These are phyloP conservation scores for Ascochyta rabiei DNA, from an alignment of 2,329 filamentous ascomycete genomes.

Conservation along the genomic window DNA sequence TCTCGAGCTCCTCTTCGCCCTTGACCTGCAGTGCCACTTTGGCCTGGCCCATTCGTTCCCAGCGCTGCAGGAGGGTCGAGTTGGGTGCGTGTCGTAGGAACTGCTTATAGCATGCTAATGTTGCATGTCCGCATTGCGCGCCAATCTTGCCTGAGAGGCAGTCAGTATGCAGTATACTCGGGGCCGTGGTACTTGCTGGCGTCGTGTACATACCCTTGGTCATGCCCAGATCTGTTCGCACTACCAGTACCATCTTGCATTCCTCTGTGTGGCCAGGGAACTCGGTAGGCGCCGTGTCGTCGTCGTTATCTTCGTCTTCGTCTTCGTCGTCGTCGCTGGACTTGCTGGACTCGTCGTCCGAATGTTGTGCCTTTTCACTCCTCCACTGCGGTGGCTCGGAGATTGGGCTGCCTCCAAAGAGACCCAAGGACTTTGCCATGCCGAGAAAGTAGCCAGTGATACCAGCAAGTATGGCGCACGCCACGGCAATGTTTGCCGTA, in stretches of 20 bases:
- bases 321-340: slow-evolving; percentile 25
- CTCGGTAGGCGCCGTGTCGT: slow-evolving; percentile 45
- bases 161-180: background rate
- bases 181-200: background rate
- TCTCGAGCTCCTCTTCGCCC: slow-evolving; percentile 77
- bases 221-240: slow-evolving; percentile 95
- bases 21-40: slow-evolving; percentile 93
- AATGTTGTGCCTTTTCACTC: slow-evolving; percentile 27
- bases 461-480: slow-evolving; percentile 75
- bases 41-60: slow-evolving; percentile 86
- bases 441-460: slow-evolving; percentile 77
- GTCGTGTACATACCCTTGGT: slow-evolving; percentile 73
- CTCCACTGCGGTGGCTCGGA: slow-evolving; percentile 32
- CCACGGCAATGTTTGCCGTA: slow-evolving; percentile 67
- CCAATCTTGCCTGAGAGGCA: slow-evolving; percentile 82
- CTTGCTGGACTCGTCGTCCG: slow-evolving; percentile 38
- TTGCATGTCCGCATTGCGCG: slow-evolving; percentile 94
- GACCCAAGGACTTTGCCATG: slow-evolving; percentile 70
- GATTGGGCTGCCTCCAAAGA: slow-evolving; percentile 65
- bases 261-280: slow-evolving; percentile 70
- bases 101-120: slow-evolving; percentile 93
- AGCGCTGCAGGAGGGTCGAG: slow-evolving; percentile 73
- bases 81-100: slow-evolving; percentile 63
- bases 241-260: slow-evolving; percentile 92
- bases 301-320: slow-evolving; percentile 33